phyloP scores from a whole-genome alignment of 176 grass and related monocot genomes.

The Calamus simplicifolius region DNA sequence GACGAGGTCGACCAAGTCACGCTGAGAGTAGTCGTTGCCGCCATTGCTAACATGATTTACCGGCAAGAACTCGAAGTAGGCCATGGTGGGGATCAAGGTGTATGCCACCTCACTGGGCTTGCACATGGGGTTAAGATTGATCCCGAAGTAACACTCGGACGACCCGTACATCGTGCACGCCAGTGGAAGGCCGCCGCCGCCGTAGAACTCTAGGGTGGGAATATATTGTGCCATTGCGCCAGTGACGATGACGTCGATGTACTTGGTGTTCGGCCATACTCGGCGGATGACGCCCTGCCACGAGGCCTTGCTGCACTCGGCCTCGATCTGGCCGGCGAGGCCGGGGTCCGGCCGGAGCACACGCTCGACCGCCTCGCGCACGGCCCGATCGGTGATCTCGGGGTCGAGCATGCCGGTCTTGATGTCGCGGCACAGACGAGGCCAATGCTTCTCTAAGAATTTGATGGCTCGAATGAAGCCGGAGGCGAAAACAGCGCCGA shows the following conservation, averaged over 20 bases:
- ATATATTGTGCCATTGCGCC: constrained; percentile 99
- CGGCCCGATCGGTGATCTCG: constrained; percentile 56
- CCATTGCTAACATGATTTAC: constrained; percentile 23
- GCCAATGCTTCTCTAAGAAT: constrained; percentile 92
- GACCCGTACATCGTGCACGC: constrained; percentile 97
- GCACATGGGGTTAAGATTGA: constrained; percentile 90
- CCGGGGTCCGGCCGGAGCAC: constrained; percentile 51
- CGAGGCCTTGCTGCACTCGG: constrained; percentile 47
- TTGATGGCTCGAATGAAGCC: constrained; percentile 85
- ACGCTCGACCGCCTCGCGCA: constrained; percentile 49
- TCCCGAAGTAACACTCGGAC: constrained; percentile 89
- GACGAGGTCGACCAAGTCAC: constrained; percentile 69
- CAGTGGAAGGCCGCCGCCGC: constrained; percentile 52
- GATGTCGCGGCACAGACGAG: constrained; percentile 68
- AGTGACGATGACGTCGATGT: constrained; percentile 94
- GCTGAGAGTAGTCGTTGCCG: constrained; percentile 38
- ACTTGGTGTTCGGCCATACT: constrained; percentile 87
- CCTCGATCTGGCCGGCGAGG: constrained; percentile 56
- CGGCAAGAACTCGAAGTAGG: constrained; percentile 91
- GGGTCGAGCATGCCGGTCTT: constrained; percentile 51
- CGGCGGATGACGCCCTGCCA: constrained; percentile 79
- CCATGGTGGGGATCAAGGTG: constrained; percentile 96
- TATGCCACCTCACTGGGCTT: constrained; percentile 78
- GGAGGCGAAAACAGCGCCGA: constrained; percentile 85
- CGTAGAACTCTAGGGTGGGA: constrained; percentile 80